phyloP scores from a whole-genome alignment of 1,284 basidiomycete genomes.

The Microbotryomycetes sp. region DNA sequence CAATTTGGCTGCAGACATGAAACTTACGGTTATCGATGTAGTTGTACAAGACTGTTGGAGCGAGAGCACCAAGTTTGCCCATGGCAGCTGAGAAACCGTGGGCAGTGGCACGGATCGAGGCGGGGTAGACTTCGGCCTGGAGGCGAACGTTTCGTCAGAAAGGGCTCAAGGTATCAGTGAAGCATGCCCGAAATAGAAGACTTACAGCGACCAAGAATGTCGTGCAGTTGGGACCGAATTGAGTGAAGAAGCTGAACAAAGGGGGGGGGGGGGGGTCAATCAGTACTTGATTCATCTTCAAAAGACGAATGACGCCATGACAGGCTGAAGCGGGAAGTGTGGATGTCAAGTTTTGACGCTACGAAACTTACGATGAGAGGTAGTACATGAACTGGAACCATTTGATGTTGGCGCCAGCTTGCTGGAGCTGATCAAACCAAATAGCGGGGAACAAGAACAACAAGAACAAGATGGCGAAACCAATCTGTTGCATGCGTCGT shows the following conservation, averaged over 20 bases:
- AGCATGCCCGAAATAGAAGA: no score
- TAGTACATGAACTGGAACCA: conserved; percentile 32
- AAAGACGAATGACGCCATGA: conserved; percentile 50
- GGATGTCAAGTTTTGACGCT: conserved; percentile 32
- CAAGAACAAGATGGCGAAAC: conserved; percentile 48
- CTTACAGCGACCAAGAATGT: conserved; percentile 40
- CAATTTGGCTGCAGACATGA: background rate
- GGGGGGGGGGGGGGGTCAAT: background rate
- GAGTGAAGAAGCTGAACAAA: conserved; percentile 52
- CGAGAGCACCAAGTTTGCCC: conserved; percentile 44
- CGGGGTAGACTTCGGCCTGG: conserved; percentile 44
- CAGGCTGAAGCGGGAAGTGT: conserved; percentile 50
- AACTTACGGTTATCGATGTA: conserved; percentile 37
- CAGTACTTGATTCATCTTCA: background rate
- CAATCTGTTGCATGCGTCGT: conserved; percentile 49
- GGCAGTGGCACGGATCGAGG: conserved; percentile 43
- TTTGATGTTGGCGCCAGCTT: conserved; percentile 39
- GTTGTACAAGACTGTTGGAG: conserved; percentile 44
- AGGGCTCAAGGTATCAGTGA: conserved; percentile 4
- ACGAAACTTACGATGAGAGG: background rate
- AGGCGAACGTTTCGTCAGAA: conserved; percentile 39
- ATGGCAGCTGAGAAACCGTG: conserved; percentile 44
- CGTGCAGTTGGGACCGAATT: conserved; percentile 50
- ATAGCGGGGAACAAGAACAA: conserved; percentile 44
- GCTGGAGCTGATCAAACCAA: conserved; percentile 35